phyloP scores from a whole-genome alignment of 1,284 basidiomycete genomes.

The Apiotrichum sp. region DNA sequence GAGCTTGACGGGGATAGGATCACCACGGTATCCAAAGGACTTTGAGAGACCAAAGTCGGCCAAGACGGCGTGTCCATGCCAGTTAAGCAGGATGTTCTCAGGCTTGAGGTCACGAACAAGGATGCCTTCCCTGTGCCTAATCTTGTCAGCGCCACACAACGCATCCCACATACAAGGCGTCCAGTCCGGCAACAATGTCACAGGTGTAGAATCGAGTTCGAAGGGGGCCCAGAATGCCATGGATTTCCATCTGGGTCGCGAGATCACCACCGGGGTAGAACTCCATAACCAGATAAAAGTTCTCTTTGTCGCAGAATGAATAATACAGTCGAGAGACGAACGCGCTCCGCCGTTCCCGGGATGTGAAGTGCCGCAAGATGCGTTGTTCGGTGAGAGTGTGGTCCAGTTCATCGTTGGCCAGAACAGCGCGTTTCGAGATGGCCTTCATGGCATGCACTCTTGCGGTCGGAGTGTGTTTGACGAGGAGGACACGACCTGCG shows the following conservation, averaged over 20 bases:
- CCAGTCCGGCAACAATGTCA: conserved; percentile 90
- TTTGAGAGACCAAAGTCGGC: conserved; percentile 76
- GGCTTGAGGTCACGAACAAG: conserved; percentile 49
- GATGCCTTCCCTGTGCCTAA: conserved; percentile 48
- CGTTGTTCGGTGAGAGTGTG: conserved; percentile 94
- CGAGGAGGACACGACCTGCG: conserved; percentile 80
- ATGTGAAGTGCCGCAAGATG: conserved; percentile 78
- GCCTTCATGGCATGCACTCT: conserved; percentile 88
- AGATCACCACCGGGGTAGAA: conserved; percentile 95
- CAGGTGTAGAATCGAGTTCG: conserved; percentile 92
- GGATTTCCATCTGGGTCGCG: conserved; percentile 89
- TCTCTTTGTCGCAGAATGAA: conserved; percentile 93
- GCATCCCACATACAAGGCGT: conserved; percentile 58
- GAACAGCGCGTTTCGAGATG: conserved; percentile 90
- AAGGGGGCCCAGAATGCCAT: conserved; percentile 85
- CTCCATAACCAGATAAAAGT: conserved; percentile 66
- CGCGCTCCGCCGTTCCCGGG: conserved; percentile 62
- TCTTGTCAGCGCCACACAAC: background rate
- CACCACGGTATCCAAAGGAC: conserved; percentile 37
- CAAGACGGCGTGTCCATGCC: conserved; percentile 87
- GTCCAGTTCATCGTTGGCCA: conserved; percentile 88
- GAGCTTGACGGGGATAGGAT: conserved; percentile 31
- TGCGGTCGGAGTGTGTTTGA: conserved; percentile 64
- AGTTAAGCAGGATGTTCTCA: conserved; percentile 89
- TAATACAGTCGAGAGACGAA: conserved; percentile 92